phyloP scores from a whole-genome alignment of 306 rosid genomes.

The Quercus robur region DNA sequence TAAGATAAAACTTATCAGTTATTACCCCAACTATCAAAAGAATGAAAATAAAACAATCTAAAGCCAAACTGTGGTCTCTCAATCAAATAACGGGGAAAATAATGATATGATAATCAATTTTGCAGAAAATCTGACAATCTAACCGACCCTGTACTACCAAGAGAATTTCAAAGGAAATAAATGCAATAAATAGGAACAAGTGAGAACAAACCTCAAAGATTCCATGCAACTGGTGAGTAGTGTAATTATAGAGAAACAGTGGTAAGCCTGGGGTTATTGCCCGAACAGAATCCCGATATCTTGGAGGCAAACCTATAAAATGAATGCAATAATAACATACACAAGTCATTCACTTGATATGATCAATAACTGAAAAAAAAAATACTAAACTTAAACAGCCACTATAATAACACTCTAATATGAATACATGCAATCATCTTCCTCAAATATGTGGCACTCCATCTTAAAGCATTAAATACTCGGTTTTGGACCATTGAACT shows the following conservation, averaged over 20 bases:
- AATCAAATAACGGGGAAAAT: neutral
- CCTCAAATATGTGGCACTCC: neutral
- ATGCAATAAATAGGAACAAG: neutral
- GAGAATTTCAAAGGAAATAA: slow-evolving; percentile 11
- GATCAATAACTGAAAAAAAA: neutral
- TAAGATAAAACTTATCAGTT: too few species aligned
- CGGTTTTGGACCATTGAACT: neutral
- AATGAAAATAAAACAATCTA: neutral
- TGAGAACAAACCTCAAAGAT: slow-evolving; percentile 74
- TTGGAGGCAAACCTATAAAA: slow-evolving; percentile 86
- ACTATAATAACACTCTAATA: neutral
- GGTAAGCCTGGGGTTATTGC: slow-evolving; percentile 96
- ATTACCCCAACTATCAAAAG: neutral
- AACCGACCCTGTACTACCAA: neutral
- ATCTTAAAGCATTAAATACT: neutral
- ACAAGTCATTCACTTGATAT: neutral
- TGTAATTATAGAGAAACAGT: slow-evolving; percentile 87
- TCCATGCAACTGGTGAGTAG: slow-evolving; percentile 96
- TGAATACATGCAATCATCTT: neutral
- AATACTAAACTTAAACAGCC: neutral
- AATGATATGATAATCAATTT: neutral
- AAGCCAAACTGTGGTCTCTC: too few species aligned
- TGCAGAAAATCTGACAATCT: neutral
- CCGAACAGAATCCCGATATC: slow-evolving; percentile 94
- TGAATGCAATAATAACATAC: slow-evolving; percentile 14